Evolutionary conservation across 306 rosid species (phyloP).

Genomic region (Cucurbita moschata): DNA sequence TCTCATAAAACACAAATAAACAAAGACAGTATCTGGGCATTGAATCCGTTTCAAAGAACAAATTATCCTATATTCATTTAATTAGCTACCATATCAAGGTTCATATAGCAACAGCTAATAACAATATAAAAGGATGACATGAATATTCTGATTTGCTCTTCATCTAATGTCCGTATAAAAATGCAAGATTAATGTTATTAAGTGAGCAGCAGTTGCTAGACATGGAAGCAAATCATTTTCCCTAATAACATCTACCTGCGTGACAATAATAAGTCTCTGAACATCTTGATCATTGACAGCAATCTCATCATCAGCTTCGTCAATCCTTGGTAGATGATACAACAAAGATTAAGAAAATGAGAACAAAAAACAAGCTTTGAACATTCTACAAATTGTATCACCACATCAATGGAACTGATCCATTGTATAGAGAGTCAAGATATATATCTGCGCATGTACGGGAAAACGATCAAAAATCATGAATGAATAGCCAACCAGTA

Average conservation of each 20-base stretch:
- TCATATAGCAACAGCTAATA: not conserved
- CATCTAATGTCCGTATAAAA: not conserved
- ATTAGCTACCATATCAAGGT: not conserved
- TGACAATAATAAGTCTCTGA: conserved; percentile 80
- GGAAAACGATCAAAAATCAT: not conserved
- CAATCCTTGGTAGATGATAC: conserved; percentile 37
- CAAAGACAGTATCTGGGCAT: not conserved
- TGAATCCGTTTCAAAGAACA: not conserved
- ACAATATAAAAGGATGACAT: not conserved
- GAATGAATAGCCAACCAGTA: not conserved
- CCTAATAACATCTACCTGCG: conserved; percentile 47
- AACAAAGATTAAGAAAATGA: conserved; percentile 6
- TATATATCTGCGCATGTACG: not conserved
- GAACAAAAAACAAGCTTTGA: not conserved
- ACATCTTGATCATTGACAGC: conserved; percentile 72
- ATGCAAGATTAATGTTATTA: not conserved
- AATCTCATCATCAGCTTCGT: conserved; percentile 72
- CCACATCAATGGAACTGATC: not conserved
- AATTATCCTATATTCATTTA: not conserved
- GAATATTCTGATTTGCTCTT: not conserved
- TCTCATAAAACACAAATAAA: not conserved
- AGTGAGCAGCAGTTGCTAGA: not conserved
- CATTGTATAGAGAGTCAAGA: not conserved
- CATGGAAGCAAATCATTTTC: conserved; percentile 1
- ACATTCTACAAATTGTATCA: not conserved